These are phyloP conservation scores for Scedosporium dehoogii DNA, from an alignment of 2,329 filamentous ascomycete genomes.

Conservation along the genomic window DNA sequence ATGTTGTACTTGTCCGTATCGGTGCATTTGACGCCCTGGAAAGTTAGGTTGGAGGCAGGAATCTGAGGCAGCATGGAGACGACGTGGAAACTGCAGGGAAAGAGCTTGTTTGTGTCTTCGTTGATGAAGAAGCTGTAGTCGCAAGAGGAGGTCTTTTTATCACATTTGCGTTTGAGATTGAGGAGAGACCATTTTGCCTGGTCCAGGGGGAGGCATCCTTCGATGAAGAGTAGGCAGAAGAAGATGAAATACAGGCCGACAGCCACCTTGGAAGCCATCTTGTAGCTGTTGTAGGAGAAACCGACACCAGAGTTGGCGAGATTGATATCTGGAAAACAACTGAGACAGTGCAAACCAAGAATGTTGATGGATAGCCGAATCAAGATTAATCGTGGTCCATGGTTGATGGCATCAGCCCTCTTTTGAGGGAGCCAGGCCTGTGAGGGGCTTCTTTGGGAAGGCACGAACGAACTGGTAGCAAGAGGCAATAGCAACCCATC, in stretches of 20 bases:
- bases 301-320: no score
- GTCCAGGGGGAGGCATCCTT: neutral
- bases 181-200: constrained; percentile 6
- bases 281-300: neutral
- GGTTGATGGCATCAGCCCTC: no score
- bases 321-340: no score
- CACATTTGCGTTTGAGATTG: constrained; percentile 3
- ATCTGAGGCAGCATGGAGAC: neutral
- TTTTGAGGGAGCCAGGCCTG: no score
- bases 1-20: neutral
- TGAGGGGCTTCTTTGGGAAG: no score
- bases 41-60: neutral
- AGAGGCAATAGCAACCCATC: no score
- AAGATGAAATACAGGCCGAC: neutral
- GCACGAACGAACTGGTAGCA: no score
- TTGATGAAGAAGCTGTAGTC: constrained; percentile 8
- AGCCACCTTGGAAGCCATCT: neutral
- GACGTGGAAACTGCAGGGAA: constrained; percentile 7
- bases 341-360: no score
- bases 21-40: neutral
- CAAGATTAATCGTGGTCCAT: no score
- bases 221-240: neutral
- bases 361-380: no score
- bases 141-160: neutral
- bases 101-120: neutral